These are phyloP conservation scores for Moringa oleifera DNA, from an alignment of 345 rosid species.

Conservation along the genomic window DNA sequence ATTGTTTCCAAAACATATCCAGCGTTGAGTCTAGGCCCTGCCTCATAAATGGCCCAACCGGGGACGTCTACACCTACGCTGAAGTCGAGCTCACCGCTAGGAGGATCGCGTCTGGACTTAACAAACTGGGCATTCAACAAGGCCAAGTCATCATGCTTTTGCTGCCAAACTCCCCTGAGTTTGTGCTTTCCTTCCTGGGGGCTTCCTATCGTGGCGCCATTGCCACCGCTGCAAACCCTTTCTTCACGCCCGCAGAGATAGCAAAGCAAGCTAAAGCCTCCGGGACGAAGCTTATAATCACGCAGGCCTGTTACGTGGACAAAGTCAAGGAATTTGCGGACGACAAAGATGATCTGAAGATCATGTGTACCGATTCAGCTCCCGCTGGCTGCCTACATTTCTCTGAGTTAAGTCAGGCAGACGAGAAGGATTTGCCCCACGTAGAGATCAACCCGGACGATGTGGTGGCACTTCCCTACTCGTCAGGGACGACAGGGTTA, in stretches of 20 bases:
- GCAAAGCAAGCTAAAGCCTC: conserved; percentile 48
- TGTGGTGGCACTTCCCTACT: conserved; percentile 63
- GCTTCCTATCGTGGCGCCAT: conserved; percentile 50
- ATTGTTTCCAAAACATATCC: conserved; percentile 17
- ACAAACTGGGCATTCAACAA: conserved; percentile 37
- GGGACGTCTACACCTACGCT: conserved; percentile 35
- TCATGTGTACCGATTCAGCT: conserved; percentile 37
- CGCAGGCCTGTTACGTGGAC: conserved; percentile 34
- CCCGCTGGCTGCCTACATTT: conserved; percentile 41
- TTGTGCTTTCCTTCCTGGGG: conserved; percentile 53
- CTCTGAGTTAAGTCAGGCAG: conserved; percentile 32
- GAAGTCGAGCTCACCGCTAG: conserved; percentile 53
- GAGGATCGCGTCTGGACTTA: conserved; percentile 48
- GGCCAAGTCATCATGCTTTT: conserved; percentile 69
- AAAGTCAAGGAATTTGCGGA: conserved; percentile 37
- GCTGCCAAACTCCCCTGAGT: conserved; percentile 56
- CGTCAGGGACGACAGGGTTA: conserved; percentile 74
- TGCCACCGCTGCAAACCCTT: conserved; percentile 56
- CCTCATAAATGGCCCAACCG: conserved; percentile 51
- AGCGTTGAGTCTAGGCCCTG: conserved; percentile 24
- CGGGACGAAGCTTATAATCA: conserved; percentile 35
- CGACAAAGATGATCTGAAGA: conserved; percentile 23
- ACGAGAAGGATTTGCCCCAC: conserved; percentile 31
- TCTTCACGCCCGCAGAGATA: conserved; percentile 53
- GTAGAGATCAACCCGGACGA: conserved; percentile 45